These are phyloP conservation scores for Nicotiana tomentosiformis DNA, from an alignment of 257 asterid species.

Conservation along the genomic window DNA sequence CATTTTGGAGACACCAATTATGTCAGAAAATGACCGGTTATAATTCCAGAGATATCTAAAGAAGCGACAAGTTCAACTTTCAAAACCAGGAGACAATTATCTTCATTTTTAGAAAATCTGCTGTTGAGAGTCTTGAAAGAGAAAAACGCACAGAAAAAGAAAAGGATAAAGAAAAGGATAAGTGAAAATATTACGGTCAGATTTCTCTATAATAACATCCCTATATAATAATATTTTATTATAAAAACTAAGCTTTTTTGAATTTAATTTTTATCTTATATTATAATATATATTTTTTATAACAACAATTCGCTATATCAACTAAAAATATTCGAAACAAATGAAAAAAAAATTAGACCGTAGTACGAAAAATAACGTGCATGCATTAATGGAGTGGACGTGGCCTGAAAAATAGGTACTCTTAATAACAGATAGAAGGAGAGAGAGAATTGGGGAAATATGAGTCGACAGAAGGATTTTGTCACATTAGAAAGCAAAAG, in stretches of 20 bases:
- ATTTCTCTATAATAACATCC: too few relatives aligned
- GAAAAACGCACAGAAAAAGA: neutral
- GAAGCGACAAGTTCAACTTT: neutral
- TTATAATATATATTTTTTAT: too few relatives aligned
- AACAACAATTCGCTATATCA: too few relatives aligned
- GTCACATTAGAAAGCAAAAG: neutral
- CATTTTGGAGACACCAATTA: neutral
- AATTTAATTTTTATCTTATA: too few relatives aligned
- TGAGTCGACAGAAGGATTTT: neutral
- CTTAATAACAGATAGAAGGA: neutral
- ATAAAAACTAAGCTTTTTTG: too few relatives aligned
- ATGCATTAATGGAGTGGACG: neutral
- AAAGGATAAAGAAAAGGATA: neutral
- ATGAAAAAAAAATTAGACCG: too few relatives aligned
- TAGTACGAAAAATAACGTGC: neutral
- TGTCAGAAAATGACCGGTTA: neutral
- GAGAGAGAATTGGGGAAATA: neutral
- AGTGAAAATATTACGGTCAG: neutral
- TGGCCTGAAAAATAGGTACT: conserved; percentile 10
- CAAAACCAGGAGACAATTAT: neutral
- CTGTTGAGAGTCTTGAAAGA: neutral
- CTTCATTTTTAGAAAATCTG: neutral
- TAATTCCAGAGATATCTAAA: neutral
- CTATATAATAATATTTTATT: too few relatives aligned
- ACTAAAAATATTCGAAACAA: too few relatives aligned